Base-by-base conservation (phyloP, 164 flowering plant species). In the Brasenia schreberi region DNA sequence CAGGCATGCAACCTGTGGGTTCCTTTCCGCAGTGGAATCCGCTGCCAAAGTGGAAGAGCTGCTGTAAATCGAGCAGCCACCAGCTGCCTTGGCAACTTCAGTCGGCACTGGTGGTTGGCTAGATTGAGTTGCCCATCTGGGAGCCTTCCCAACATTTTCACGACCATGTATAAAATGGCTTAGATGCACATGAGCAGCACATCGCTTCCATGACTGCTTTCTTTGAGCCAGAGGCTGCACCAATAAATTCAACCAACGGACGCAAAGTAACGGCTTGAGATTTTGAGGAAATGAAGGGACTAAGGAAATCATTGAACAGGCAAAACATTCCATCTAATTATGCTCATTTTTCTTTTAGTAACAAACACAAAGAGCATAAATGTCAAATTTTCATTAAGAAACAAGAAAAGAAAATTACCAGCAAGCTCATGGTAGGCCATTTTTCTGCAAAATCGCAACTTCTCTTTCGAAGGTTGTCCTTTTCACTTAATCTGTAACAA, bases 151-250 rank as follows among this genome's bases (percentile, higher is more conserved):
- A 42, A 78, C 19, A 23, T 44, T 68, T 66, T 81, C 74, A 66
- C 76, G 73, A 65, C 6, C 71, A 67, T 16, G 74, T 63, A 86
- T 85, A 23, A 90, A 75, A 62, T 62, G 84, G 63, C 82, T 72
- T 66, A 90, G 82, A 73, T 79, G 72, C 23, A 85, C 84, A 70
- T 90, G 97, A 62, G 80, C 27, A 2, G 79, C 78, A 67, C 85
- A 81, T 75, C 76, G 80, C 74, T 85, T 90, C 84, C 78, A 63
- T 19, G 83, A 67, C 27, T 61, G 69, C 45, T 44, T 79, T 62
- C 63, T 65, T 45, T 65, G 71, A 56, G 39, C 66, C 9, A 45
- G 7, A 68, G 43, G 71, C 64, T 66, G 68, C n/a, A 72, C 66
- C 64, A 69, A 66, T 88, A 49, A 49, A 49, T 9, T 49, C 56